Evolutionary conservation across 2,329 filamentous ascomycete genomes (phyloP), one percentile per base, ranked within the genome.

Genomic region (Ilyonectria mors-panacis): DNA sequence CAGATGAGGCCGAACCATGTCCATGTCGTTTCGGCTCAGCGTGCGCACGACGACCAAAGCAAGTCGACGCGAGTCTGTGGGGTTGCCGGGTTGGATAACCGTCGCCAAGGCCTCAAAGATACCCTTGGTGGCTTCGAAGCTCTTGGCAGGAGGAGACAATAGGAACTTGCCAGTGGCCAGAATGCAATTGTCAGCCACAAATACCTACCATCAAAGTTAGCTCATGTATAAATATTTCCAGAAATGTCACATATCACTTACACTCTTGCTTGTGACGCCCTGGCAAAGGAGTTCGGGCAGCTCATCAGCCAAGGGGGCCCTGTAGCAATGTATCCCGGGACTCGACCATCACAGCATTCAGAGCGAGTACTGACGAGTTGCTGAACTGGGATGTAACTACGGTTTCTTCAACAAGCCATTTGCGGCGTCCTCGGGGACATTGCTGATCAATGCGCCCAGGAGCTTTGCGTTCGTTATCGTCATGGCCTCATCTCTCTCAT

Each of bases 111-210:
- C 87, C 75, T 95, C 91, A 75, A 98, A 94, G 19, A 98, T 86
- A 4, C 89, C 87, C 81, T 95, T 97, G 62, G 89, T 91, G 30
- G 88, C 87, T 76, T 97, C 94, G 75, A 93, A 96, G 54, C 86
- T 86, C 79, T 91, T 93, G 50, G 88, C 81, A 17, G 89, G 88
- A 44, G 91, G 87, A 2, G 88, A 87, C 15, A 98, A 86, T 10
- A 98, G 86, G 78, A 94, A 97, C 81, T 98, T 98, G 73, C 95
- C 96, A 21, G 94, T 92, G 42, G 95, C 95, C 35, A 98, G 86
- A 66, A 97, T 93, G 73, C 89, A 92, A 78, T 98, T 97, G 77
- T 97, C 94, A 56, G 93, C 90, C 67, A 98, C 91, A 78, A 93
- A 94, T n/a, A 91, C 87, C 90, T 95, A 73, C 67, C 51, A 33